Evolutionary conservation across 176 grass and related monocot species (phyloP).

Genomic region (Poa annua): DNA sequence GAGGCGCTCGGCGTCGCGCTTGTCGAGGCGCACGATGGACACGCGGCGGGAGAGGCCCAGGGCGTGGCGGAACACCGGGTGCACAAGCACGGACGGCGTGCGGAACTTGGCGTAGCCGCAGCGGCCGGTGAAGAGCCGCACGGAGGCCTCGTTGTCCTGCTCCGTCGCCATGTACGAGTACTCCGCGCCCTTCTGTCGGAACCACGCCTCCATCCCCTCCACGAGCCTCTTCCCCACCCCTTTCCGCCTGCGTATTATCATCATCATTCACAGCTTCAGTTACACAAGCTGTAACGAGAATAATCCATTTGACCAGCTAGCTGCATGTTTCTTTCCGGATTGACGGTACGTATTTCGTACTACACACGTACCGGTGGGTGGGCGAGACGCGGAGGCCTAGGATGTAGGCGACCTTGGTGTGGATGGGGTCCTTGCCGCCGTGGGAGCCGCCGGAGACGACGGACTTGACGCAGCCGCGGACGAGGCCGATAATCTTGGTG

Average conservation of each 20-base stretch:
- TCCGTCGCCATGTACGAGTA: constrained; percentile 95
- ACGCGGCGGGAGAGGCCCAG: constrained; percentile 35
- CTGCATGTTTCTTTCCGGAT: background rate
- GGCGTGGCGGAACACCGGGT: constrained; percentile 75
- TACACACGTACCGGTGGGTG: constrained; percentile 55
- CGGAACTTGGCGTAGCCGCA: constrained; percentile 92
- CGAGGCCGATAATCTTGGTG: constrained; percentile 68
- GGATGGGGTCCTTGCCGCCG: constrained; percentile 40
- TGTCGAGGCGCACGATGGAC: constrained; percentile 33
- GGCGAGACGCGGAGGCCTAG: constrained; percentile 92
- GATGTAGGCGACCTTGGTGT: constrained; percentile 79
- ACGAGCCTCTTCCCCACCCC: constrained; percentile 72
- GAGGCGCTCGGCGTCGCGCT: constrained; percentile 51
- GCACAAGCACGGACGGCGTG: constrained; percentile 62
- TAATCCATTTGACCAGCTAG: background rate
- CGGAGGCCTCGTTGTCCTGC: constrained; percentile 70
- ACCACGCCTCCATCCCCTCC: constrained; percentile 74
- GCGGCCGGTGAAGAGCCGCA: constrained; percentile 75
- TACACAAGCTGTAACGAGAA: background rate
- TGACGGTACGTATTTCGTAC: background rate
- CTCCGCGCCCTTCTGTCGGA: constrained; percentile 61
- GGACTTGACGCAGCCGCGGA: constrained; percentile 87
- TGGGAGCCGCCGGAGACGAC: constrained; percentile 56
- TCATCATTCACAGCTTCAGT: background rate
- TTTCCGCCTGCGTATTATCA: constrained; percentile 48